Evolutionary conservation across 1,139 yeast genomes (phyloP), one percentile per base, ranked within the genome.

Genomic region (Pichia kudriavzevii): DNA sequence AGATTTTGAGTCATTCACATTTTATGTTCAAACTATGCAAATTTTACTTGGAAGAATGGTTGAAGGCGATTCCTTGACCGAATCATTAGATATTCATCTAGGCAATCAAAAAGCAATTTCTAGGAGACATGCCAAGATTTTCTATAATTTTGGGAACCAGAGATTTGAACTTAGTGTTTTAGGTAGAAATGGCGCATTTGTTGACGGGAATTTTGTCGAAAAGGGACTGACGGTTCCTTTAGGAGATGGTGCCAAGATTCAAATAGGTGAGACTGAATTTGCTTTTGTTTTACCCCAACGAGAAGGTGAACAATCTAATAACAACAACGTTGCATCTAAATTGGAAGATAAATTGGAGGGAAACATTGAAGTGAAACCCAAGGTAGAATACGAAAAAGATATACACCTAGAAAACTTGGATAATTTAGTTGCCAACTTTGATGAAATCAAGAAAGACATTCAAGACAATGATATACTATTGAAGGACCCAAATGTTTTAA

Each of bases 181-280:
- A 47, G 98, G 98, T 16, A 70, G 94, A 49, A 91, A 91, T 55
- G 98, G 98, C 22, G 96, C 96, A 1, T 91, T 88, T 64, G 94
- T 91, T 4, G 91, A 88, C 58, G 95, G 87, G 48, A 66, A 66
- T 22, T 91, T 87, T 56, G 79, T 88, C 10, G 95, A 84, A 52
- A 75, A 82, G 42, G 96, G 95, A 9, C 77, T 83, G 29, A 88
- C 97, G 0, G 85, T 87, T 5, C 94, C 95, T 1, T 64, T 91
- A 38, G 65, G 66, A 11, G 87, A 88, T 59, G 79, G 80, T 17
- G 79, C 94, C 2, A 81, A 81, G 48, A 78, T 93, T 35, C 97
- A 91, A 58, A 83, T 91, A 37, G 97, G 96, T 8, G 94, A 85
- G 52, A 84, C 91, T 18, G 79, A 88, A 10, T 91, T 91, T 56